Evolutionary conservation across 371 early-diverging fungal species (phyloP).

Genomic region (Apophysomyces variabilis): DNA sequence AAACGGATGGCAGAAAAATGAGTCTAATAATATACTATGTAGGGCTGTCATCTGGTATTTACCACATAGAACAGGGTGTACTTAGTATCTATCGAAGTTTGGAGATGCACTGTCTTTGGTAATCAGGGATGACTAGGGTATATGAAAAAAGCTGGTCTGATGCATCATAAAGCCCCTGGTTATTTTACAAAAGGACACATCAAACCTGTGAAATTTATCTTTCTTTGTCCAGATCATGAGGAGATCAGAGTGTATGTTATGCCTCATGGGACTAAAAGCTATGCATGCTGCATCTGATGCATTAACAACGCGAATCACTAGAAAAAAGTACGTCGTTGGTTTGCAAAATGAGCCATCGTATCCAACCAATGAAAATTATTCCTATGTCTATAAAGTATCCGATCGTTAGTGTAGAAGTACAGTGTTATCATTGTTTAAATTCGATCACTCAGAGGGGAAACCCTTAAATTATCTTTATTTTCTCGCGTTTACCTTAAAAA

Average conservation of each 20-base stretch:
- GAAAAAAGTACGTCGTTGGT: conserved; percentile 3
- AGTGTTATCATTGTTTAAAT: too few species aligned
- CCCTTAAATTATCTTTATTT: neutral
- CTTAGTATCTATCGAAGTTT: neutral
- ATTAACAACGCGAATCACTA: conserved; percentile 9
- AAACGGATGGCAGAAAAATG: neutral
- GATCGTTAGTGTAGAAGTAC: too few species aligned
- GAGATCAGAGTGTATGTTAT: neutral
- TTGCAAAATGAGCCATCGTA: conserved; percentile 5
- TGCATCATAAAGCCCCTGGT: conserved; percentile 3
- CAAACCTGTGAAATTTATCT: conserved; percentile 9
- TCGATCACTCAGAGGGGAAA: neutral
- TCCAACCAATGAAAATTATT: neutral
- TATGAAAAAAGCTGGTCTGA: conserved; percentile 8
- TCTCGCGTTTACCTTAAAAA: neutral
- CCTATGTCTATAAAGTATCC: too few species aligned
- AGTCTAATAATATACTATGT: neutral
- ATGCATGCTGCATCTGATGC: conserved; percentile 10
- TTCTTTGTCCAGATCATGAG: conserved; percentile 11
- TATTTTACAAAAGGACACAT: conserved; percentile 7
- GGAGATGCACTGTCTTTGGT: neutral
- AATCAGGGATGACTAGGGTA: neutral
- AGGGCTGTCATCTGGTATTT: neutral
- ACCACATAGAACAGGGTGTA: neutral
- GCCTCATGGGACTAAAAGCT: conserved; percentile 2